Evolutionary conservation across 352 stramenopile genomes (phyloP).

Genomic region (Blastocystis sp.): DNA sequence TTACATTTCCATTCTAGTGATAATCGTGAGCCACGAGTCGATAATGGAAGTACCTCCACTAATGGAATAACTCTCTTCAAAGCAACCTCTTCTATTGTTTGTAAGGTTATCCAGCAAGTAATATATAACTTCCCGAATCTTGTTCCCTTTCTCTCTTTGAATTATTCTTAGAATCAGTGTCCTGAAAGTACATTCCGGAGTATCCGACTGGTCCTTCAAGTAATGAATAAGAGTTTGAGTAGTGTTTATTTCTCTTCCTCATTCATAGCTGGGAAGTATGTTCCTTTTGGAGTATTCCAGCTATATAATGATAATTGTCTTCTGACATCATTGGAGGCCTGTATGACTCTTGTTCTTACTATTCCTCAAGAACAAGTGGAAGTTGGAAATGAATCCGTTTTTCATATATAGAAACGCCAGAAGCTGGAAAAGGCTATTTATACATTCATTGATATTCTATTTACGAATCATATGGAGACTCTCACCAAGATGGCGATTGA

Average conservation of each 20-base stretch:
- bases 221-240: slow-evolving; percentile 59
- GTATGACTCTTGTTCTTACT: slow-evolving; percentile 49
- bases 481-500: slow-evolving; percentile 53
- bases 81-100: slow-evolving; percentile 2
- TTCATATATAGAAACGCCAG: slow-evolving; percentile 54
- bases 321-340: neutral
- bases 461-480: slow-evolving; percentile 62
- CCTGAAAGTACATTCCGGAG: neutral
- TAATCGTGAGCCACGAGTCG: slow-evolving; percentile 35
- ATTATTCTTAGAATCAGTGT: neutral
- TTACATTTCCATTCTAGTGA: neutral
- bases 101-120: neutral
- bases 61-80: slow-evolving; percentile 66
- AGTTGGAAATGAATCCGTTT: neutral
- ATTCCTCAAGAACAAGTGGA: slow-evolving; percentile 34
- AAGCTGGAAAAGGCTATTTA: slow-evolving; percentile 51
- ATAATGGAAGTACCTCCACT: slow-evolving; percentile 39
- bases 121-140: neutral
- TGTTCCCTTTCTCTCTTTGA: neutral
- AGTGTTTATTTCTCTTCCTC: neutral
- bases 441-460: slow-evolving; percentile 65
- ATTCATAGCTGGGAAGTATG: slow-evolving; percentile 54
- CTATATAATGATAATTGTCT: slow-evolving; percentile 64
- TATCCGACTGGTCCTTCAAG: slow-evolving; percentile 8
- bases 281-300: slow-evolving; percentile 62